These are phyloP conservation scores for Fusarium brachygibbosum DNA, from an alignment of 2,329 filamentous ascomycete species.

Conservation along the genomic window DNA sequence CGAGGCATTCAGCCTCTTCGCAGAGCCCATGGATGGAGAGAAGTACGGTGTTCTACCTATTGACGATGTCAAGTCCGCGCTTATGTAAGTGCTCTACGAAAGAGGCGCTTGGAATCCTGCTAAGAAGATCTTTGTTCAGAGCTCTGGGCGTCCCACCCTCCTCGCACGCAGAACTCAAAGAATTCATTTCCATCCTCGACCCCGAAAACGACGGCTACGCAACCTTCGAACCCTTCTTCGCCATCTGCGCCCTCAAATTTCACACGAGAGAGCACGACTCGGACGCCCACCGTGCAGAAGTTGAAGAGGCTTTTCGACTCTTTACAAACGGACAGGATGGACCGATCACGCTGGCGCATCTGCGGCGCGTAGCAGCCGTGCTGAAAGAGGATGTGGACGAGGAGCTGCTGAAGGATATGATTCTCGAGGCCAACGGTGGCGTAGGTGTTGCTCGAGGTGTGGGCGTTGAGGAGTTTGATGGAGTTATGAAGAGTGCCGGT, in stretches of 20 bases:
- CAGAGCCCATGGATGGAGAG: conserved; percentile 77
- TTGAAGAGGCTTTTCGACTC: conserved; percentile 84
- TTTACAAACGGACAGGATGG: conserved; percentile 73
- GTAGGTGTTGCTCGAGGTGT: conserved; percentile 79
- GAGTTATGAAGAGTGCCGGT: conserved; percentile 86
- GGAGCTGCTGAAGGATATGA: conserved; percentile 90
- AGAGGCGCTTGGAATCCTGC: background rate
- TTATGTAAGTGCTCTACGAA: conserved; percentile 70
- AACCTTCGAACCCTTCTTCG: conserved; percentile 84
- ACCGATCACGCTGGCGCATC: conserved; percentile 83
- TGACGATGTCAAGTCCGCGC: conserved; percentile 76
- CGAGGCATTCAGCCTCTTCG: conserved; percentile 89
- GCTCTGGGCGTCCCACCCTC: conserved; percentile 83
- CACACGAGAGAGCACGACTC: conserved; percentile 69
- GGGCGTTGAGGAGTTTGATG: conserved; percentile 83
- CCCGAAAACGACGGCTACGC: conserved; percentile 84
- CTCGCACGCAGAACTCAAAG: conserved; percentile 74
- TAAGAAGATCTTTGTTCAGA: conserved; percentile 58
- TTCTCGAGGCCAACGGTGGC: conserved; percentile 91
- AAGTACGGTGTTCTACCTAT: conserved; percentile 78
- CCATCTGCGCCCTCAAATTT: conserved; percentile 88
- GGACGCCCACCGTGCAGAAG: conserved; percentile 72
- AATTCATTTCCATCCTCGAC: conserved; percentile 85
- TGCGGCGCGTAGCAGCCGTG: conserved; percentile 82
- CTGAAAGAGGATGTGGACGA: conserved; percentile 89